These are phyloP conservation scores for Drechslerella stenobrocha DNA, from an alignment of 2,329 filamentous ascomycete species.

Conservation along the genomic window DNA sequence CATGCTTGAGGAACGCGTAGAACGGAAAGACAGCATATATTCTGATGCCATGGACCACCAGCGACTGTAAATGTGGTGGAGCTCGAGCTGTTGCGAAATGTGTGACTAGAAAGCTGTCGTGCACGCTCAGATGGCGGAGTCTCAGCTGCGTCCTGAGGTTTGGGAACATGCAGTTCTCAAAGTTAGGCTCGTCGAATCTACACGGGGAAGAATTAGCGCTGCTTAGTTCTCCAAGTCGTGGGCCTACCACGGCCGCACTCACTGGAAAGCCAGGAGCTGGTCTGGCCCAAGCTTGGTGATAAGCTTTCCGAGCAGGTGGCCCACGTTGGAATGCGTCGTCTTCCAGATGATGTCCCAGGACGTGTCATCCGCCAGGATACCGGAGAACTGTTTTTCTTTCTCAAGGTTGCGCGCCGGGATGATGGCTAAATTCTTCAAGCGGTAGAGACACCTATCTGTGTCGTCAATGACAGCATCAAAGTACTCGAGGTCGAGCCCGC, in stretches of 20 bases:
- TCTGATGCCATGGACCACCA: conserved; percentile 10
- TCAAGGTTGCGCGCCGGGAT: conserved; percentile 1
- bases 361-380: background rate
- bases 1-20: conserved; percentile 1
- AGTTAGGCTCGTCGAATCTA: conserved; percentile 13
- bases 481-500: conserved; percentile 17
- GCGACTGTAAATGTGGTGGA: conserved; percentile 7
- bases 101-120: conserved; percentile 14
- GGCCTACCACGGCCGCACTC: too few relatives aligned
- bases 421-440: conserved; percentile 12
- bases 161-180: background rate
- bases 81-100: background rate
- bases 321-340: background rate
- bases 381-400: conserved; percentile 5
- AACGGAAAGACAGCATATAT: background rate
- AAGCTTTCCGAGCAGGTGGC: conserved; percentile 7
- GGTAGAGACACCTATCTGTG: conserved; percentile 9
- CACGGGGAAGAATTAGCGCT: too few relatives aligned
- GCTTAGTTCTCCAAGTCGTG: too few relatives aligned
- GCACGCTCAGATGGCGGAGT: conserved; percentile 12
- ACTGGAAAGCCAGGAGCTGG: conserved; percentile 10
- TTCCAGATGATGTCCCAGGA: conserved; percentile 4
- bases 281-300: background rate
- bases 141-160: conserved; percentile 1
- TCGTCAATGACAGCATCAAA: conserved; percentile 18